Conservation (phyloP, 1,284 basidiomycete species). For the Inonotus hispidus region DNA sequence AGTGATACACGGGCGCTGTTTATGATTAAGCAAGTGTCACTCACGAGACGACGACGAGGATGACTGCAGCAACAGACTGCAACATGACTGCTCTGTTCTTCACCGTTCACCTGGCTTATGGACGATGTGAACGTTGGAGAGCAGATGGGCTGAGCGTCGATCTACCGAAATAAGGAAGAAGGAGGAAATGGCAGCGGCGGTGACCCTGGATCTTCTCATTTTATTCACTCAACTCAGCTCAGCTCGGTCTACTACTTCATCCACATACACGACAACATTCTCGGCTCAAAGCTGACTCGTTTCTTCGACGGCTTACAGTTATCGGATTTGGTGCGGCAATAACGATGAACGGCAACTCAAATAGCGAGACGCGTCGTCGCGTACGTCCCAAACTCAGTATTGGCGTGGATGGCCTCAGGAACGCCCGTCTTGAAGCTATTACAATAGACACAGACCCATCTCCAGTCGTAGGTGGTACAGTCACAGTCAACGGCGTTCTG, state of each 20-base stretch:
- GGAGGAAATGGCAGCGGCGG: background rate
- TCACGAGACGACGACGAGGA: conserved; percentile 1
- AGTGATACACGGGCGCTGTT: background rate
- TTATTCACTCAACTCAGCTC: background rate
- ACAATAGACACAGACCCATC: conserved; percentile 34
- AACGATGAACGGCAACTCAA: conserved; percentile 4
- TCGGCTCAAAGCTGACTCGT: background rate
- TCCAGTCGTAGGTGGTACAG: conserved; percentile 26
- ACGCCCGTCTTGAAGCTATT: conserved; percentile 26
- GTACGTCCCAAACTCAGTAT: conserved; percentile 35
- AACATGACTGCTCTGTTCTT: background rate
- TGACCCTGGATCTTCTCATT: background rate
- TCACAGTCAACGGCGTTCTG: background rate
- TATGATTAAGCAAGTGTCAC: background rate
- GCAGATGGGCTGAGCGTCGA: background rate
- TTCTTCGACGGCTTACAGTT: background rate
- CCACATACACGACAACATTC: background rate
- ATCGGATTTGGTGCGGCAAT: background rate
- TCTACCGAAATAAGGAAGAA: background rate
- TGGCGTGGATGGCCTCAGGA: conserved; percentile 24
- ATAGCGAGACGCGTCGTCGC: conserved; percentile 25
- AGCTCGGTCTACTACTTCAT: background rate
- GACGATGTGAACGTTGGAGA: background rate
- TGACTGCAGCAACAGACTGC: background rate
- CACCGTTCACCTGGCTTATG: background rate